Evolutionary conservation across 2,329 filamentous ascomycete genomes (phyloP).

Genomic region (Fusarium virguliforme): DNA sequence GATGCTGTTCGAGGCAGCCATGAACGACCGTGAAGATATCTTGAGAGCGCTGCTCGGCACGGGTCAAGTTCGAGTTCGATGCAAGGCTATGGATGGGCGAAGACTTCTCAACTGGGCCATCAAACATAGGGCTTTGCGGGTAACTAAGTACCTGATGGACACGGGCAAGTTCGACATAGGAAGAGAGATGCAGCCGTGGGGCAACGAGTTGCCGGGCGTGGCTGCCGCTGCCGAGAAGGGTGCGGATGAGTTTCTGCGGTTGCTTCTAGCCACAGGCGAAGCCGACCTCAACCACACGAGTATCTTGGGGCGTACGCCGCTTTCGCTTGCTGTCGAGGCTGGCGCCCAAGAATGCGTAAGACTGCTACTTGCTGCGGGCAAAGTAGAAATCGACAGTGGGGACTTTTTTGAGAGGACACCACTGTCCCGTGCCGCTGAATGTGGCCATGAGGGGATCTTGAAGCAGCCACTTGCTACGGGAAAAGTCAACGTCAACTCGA

Average conservation of each 20-base stretch:
- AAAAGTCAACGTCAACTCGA: neutral
- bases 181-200: too few species aligned
- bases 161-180: too few species aligned
- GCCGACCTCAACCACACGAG: too few species aligned
- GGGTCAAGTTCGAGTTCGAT: neutral
- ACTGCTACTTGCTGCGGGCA: neutral
- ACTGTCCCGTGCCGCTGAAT: neutral
- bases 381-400: neutral
- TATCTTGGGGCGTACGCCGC: too few species aligned
- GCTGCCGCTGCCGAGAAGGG: too few species aligned
- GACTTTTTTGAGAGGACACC: fast-evolving
- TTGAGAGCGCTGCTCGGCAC: neutral
- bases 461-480: neutral
- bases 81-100: too few species aligned
- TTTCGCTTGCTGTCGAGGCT: neutral
- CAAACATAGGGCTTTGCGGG: too few species aligned
- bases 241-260: too few species aligned
- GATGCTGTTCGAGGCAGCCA: neutral
- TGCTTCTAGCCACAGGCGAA: too few species aligned
- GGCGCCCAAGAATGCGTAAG: neutral
- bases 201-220: too few species aligned
- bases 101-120: too few species aligned
- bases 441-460: neutral
- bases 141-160: too few species aligned
- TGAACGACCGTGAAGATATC: neutral